phyloP scores from a whole-genome alignment of 176 grass and related monocot genomes.

The Carex kokanica region DNA sequence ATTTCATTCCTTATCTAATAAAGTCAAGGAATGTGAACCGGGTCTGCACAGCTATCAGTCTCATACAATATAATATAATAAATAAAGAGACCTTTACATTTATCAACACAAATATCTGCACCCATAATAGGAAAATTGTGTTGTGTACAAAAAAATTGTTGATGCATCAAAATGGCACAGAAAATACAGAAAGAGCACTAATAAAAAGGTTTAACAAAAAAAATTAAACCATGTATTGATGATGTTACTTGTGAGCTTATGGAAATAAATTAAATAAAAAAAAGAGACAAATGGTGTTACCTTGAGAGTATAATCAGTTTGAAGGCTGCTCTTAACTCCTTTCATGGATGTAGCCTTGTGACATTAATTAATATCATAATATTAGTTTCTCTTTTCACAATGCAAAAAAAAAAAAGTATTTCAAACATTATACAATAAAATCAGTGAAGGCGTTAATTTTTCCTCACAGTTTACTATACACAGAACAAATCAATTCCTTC shows the following conservation, averaged over 20 bases:
- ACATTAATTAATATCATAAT: not conserved
- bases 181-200: not conserved
- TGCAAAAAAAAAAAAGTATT: not conserved
- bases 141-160: not conserved
- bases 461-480: not conserved
- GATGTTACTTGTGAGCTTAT: not conserved
- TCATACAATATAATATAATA: not conserved
- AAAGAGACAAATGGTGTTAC: constrained; percentile 31
- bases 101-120: not conserved
- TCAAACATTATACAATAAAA: constrained; percentile 11
- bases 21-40: not conserved
- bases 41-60: not conserved
- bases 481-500: not conserved
- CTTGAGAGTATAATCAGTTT: constrained; percentile 94
- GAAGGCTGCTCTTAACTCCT: constrained; percentile 85
- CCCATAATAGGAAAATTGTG: not conserved
- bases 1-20: not conserved
- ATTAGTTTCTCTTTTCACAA: constrained; percentile 1
- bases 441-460: not conserved
- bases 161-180: not conserved
- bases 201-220: not conserved
- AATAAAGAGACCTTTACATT: not conserved
- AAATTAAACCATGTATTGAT: not conserved
- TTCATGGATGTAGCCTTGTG: constrained; percentile 87
- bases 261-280: constrained; percentile 8